Base-by-base conservation (phyloP, 2,329 filamentous ascomycete genomes). In the Trichoderma polysporum region DNA sequence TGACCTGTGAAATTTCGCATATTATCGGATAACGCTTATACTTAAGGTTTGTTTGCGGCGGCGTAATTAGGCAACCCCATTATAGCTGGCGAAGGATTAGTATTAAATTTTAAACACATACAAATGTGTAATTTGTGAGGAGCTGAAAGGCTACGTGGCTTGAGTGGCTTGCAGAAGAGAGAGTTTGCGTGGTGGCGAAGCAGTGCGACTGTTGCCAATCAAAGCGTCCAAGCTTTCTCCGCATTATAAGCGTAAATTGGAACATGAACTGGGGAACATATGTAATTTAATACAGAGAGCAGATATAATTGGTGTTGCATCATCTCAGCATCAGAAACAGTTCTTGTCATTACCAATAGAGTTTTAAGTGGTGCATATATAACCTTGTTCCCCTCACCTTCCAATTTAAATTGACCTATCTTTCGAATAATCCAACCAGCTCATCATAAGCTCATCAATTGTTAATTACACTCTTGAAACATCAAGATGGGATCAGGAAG, bases 401-500 rank as follows among this genome's bases (percentile, higher is more conserved):
- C 10, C 37, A 56, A 10, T 37, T 8, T 4, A 12, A 1, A 27
- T n/a, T 0, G 22, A 27, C 4, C 19, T 8, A 37, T 15, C 4
- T n/a, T 4, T 54, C 2, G 25, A 7, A 22, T 49, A n/a, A 17
- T 12, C 8, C 8, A 9, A 10, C 7, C 12, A 29, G 31, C 33
- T 6, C 22, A 56, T 19, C 1, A 9, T 19, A 7, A 10, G 19
- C 2, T n/a, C 19, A 10, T 45, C 10, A 10, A 12, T 22, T 12
- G 2, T 39, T 45, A 19, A 25, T 33, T 3, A 17, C 19, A 19
- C 1, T 29, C 22, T 39, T 35, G 5, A 22, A 17, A 17, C 2
- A 25, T 25, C 64, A 61, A n/a, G 17, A 66, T 66, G 64, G 22
- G 57, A 9, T 33, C 64, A 29, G 64, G 64, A 22, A 61, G 64